A percentile compares a stretch with the other conserved stretches of the same genome.
These are phyloP conservation scores for Solanum pennellii DNA, from an alignment of 257 asterid genomes.

Conservation along the genomic window DNA sequence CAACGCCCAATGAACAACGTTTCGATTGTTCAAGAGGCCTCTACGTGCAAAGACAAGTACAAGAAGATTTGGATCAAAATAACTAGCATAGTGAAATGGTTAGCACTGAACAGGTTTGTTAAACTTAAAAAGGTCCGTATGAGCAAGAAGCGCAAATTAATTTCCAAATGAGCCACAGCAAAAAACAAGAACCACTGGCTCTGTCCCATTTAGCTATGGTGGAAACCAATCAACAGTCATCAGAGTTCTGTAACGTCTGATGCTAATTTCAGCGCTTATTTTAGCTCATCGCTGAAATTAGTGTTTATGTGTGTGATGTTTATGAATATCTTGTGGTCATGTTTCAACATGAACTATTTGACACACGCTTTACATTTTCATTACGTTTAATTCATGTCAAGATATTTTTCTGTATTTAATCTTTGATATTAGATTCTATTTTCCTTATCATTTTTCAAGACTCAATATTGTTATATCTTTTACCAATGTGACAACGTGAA, in stretches of 20 bases:
- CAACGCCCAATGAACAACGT: too few relatives aligned
- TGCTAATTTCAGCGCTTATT: not conserved
- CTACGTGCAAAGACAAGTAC: not conserved
- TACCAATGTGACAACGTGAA: too few relatives aligned
- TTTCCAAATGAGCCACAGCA: not conserved
- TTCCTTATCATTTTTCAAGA: too few relatives aligned
- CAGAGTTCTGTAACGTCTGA: not conserved
- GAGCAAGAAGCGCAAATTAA: not conserved
- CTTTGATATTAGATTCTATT: too few relatives aligned
- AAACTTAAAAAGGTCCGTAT: not conserved
- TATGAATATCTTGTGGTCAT: not conserved
- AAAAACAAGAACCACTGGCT: not conserved
- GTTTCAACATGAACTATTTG: not conserved
- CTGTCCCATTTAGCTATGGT: not conserved
- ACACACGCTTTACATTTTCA: not conserved
- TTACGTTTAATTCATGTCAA: not conserved
- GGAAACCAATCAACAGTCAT: not conserved
- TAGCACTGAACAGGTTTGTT: not conserved
- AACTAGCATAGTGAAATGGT: not conserved
- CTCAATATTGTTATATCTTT: too few relatives aligned
- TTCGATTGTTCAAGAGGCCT: not conserved
- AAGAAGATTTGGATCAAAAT: not conserved
- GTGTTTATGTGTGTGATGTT: not conserved
- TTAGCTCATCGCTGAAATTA: not conserved
- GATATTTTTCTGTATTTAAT: too few relatives aligned